Evolutionary conservation across 1,284 basidiomycete genomes (phyloP), one percentile per base, ranked within the genome.

Genomic region (Trametes polyzona): DNA sequence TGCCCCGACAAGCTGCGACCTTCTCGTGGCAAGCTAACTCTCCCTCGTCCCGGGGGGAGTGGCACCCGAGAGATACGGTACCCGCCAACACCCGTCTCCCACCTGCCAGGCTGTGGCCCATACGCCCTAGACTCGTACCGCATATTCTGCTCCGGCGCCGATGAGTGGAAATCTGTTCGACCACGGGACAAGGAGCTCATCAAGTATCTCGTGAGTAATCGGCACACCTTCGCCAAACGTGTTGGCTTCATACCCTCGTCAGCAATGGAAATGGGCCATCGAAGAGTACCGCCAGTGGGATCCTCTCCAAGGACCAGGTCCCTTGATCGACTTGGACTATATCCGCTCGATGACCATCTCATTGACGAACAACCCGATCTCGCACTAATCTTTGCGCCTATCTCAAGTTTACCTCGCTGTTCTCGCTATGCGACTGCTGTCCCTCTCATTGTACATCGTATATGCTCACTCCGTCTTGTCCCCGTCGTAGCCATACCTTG

Each of bases 61-160:
- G 19, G 19, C 8, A 33, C 41, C 2, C 30, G 16, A 3, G 30
- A 42, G 9, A 44, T 59, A 12, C 65, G 58, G 30, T 83, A 83
- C 58, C 74, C 77, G 4, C 67, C 71, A 8, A 82, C 79, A 1
- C 73, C 78, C 0, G 73, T 83, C 37, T 81, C 82, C 11, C 80
- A 83, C 62, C 73, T 83, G 9, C 83, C 84, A 0, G 84, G 85
- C 0, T 73, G 80, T 1, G 86, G 87, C 0, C 73, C 76, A 1
- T 89, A 88, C 59, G 87, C 87, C 0, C 74, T 86, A 0, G 86
- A 88, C 64, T 88, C 84, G 2, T 86, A 86, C 61, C 77, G 84
- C 30, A 86, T 89, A 17, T 89, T 87, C 66, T 87, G 82, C 52
- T 69, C 68, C 52, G 55, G 67, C 56, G 48, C 62, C 29, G 64